Evolutionary conservation across 2,329 filamentous ascomycete species (phyloP), one percentile per base, ranked within the genome.

Genomic region (Exophiala calicioides): DNA sequence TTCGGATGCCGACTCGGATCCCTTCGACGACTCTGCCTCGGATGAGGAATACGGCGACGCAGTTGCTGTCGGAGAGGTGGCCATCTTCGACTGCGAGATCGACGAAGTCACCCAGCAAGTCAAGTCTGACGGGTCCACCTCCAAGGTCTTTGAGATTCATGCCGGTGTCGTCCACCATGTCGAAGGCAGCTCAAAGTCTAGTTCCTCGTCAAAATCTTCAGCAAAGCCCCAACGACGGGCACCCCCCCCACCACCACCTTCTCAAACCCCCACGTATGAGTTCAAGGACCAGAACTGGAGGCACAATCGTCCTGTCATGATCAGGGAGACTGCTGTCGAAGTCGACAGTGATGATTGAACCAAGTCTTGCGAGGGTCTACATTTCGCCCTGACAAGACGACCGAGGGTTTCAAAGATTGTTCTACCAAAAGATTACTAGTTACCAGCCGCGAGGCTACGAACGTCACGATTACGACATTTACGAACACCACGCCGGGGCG

Each of bases 321-420:
- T 55, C 19, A 39, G 44, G 18, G 52, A 55, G 30, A 55, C 48
- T 8, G 41, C 48, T 27, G 21, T 55, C n/a, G 52, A 55, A 32
- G 52, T 55, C 10, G 44, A 47, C 16, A 38, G 26, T 12, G 52
- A 55, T 10, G 52, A 55, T 27, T 54, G 41, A 51, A 23, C n/a
- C n/a, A n/a, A n/a, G n/a, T n/a, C n/a, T n/a, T n/a, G n/a, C n/a
- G n/a, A n/a, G n/a, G n/a, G n/a, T n/a, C n/a, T n/a, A n/a, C n/a
- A n/a, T n/a, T n/a, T n/a, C n/a, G n/a, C n/a, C n/a, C n/a, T n/a
- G n/a, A n/a, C n/a, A n/a, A n/a, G n/a, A n/a, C n/a, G n/a, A n/a
- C n/a, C n/a, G n/a, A n/a, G n/a, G n/a, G n/a, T n/a, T n/a, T n/a
- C n/a, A n/a, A n/a, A n/a, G n/a, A n/a, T n/a, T n/a, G n/a, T n/a